Conservation (phyloP, 2,329 filamentous ascomycete species). For the Elsinoe ampelina region DNA sequence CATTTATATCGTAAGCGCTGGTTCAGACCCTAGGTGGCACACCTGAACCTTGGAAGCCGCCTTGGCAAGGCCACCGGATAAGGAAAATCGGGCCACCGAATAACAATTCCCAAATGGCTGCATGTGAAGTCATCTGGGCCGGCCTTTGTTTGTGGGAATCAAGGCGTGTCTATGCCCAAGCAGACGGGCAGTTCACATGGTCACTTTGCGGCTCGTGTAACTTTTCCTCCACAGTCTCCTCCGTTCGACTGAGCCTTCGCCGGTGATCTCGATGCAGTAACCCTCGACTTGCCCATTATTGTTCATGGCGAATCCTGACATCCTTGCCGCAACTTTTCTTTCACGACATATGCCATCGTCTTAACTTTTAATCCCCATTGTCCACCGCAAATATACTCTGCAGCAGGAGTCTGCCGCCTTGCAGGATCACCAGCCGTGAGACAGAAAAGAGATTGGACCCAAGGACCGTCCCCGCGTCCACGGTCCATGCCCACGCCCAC, state of each 20-base stretch:
- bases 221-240: background rate
- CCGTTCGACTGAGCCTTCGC: background rate
- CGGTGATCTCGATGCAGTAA: slow-evolving; percentile 10
- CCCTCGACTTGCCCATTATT: background rate
- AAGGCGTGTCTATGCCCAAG: background rate
- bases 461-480: background rate
- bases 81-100: too few species aligned
- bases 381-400: background rate
- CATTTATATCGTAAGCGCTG: too few species aligned
- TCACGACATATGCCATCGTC: background rate
- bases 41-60: too few species aligned
- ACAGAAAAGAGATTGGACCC: background rate
- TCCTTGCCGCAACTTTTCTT: background rate
- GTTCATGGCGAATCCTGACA: background rate
- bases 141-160: too few species aligned
- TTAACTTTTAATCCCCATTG: background rate
- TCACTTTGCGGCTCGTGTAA: background rate
- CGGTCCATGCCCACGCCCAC: background rate
- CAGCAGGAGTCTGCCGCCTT: background rate
- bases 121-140: background rate
- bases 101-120: background rate
- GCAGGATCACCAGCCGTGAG: slow-evolving; percentile 1
- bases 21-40: too few species aligned
- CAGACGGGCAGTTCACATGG: background rate
- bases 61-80: too few species aligned